phyloP scores from a whole-genome alignment of 495 filamentous ascomycete genomes.

The Podospora conica region DNA sequence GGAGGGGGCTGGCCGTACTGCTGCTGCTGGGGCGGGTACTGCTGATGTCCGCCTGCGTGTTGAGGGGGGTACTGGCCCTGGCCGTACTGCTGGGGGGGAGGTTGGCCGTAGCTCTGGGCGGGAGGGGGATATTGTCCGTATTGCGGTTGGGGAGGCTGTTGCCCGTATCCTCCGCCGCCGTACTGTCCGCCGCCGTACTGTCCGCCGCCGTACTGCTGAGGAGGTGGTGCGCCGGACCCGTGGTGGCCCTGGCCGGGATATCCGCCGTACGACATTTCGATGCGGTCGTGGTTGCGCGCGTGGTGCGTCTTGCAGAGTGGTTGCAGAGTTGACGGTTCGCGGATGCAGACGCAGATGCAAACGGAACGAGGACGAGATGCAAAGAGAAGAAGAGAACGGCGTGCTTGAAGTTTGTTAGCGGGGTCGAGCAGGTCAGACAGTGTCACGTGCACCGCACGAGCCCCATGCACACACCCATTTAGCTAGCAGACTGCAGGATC shows the following conservation, averaged over 20 bases:
- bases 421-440: neutral
- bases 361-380: neutral
- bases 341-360: neutral
- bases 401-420: neutral
- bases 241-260: slow-evolving; percentile 6
- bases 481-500: too few relatives aligned
- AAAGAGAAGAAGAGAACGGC: neutral
- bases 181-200: slow-evolving; percentile 4
- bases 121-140: slow-evolving; percentile 18
- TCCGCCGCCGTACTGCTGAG: neutral
- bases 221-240: neutral
- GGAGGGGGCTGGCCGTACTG: slow-evolving; percentile 27
- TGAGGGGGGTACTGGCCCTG: slow-evolving; percentile 21
- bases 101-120: slow-evolving; percentile 23
- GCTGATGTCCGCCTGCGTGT: slow-evolving; percentile 11
- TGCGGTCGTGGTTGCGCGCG: neutral
- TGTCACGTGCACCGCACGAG: too few relatives aligned
- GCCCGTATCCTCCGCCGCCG: slow-evolving; percentile 2
- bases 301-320: neutral
- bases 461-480: too few relatives aligned
- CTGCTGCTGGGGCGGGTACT: slow-evolving; percentile 18
- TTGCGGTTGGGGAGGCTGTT: slow-evolving; percentile 9
- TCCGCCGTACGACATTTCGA: slow-evolving; percentile 8
- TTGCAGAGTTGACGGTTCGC: neutral
- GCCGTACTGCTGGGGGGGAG: slow-evolving; percentile 17